A percentile compares a stretch with the other conserved stretches of the same genome.
These are phyloP conservation scores for Coniochaeta hoffmannii DNA, from an alignment of 2,329 filamentous ascomycete genomes.

Conservation along the genomic window DNA sequence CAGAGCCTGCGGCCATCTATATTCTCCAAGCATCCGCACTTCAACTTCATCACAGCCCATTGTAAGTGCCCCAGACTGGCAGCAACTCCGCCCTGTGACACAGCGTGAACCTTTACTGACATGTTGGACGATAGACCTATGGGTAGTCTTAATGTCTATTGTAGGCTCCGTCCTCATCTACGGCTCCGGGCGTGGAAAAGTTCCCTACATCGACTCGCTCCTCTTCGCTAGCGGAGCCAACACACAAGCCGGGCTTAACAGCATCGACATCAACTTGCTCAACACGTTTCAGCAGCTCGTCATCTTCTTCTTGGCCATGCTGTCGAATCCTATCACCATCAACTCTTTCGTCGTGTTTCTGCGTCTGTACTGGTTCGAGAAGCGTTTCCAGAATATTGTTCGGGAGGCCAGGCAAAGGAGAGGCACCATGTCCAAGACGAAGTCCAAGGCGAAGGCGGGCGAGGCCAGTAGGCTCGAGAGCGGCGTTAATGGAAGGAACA, in stretches of 20 bases:
- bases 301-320: slow-evolving; percentile 62
- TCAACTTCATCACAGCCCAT: slow-evolving; percentile 77
- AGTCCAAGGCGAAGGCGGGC: slow-evolving; percentile 36
- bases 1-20: slow-evolving; percentile 48
- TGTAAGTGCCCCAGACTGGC: slow-evolving; percentile 55
- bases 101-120: background rate
- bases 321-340: slow-evolving; percentile 78
- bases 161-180: slow-evolving; percentile 73
- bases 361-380: slow-evolving; percentile 96
- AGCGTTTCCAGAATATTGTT: slow-evolving; percentile 81
- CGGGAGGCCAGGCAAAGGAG: slow-evolving; percentile 62
- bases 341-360: slow-evolving; percentile 84
- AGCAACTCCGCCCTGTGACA: too few relatives aligned
- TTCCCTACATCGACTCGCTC: slow-evolving; percentile 79
- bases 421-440: slow-evolving; percentile 54
- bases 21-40: slow-evolving; percentile 53
- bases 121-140: slow-evolving; percentile 51
- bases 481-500: slow-evolving; percentile 59
- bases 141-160: slow-evolving; percentile 68
- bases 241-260: slow-evolving; percentile 91
- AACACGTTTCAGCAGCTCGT: slow-evolving; percentile 68
- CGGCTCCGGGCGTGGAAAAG: slow-evolving; percentile 43
- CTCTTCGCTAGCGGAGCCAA: slow-evolving; percentile 81
- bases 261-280: slow-evolving; percentile 59
- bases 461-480: slow-evolving; percentile 45